Evolutionary conservation across 176 grass and related monocot genomes (phyloP).

Genomic region (Eleusine indica): DNA sequence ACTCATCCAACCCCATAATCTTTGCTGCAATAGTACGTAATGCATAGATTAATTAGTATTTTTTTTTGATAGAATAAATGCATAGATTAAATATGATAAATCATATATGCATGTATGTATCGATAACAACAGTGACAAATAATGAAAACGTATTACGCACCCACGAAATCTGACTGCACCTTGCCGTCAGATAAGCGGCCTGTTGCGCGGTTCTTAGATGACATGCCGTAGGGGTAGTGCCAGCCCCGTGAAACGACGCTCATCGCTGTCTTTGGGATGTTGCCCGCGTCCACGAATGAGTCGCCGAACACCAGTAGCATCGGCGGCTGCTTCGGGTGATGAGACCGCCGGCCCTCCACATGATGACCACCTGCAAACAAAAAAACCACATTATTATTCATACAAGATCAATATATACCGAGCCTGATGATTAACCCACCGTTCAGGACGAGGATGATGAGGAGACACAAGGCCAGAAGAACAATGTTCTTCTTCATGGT

Average conservation of each 20-base stretch:
- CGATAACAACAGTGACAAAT: too few species aligned
- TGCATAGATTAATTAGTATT: too few species aligned
- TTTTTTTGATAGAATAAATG: too few species aligned
- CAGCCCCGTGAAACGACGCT: not conserved
- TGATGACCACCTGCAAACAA: not conserved
- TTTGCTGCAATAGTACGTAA: not conserved
- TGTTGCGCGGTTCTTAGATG: not conserved
- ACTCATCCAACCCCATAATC: not conserved
- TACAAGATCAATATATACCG: too few species aligned
- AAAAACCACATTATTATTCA: too few species aligned
- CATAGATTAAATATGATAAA: too few species aligned
- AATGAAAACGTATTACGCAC: not conserved
- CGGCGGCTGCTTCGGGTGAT: not conserved
- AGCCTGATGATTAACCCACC: too few species aligned
- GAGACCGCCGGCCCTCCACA: not conserved
- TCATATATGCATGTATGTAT: too few species aligned
- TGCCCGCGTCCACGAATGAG: not conserved
- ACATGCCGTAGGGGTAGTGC: conserved; percentile 1
- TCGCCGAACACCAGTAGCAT: not conserved
- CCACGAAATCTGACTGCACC: not conserved
- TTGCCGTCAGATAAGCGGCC: not conserved
- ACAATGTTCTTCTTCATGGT: too few species aligned
- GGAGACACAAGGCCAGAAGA: too few species aligned
- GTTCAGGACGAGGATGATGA: too few species aligned
- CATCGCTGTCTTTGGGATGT: not conserved